Conservation (phyloP, 192 early-diverging fungal species). For the Geranomyces variabilis region DNA sequence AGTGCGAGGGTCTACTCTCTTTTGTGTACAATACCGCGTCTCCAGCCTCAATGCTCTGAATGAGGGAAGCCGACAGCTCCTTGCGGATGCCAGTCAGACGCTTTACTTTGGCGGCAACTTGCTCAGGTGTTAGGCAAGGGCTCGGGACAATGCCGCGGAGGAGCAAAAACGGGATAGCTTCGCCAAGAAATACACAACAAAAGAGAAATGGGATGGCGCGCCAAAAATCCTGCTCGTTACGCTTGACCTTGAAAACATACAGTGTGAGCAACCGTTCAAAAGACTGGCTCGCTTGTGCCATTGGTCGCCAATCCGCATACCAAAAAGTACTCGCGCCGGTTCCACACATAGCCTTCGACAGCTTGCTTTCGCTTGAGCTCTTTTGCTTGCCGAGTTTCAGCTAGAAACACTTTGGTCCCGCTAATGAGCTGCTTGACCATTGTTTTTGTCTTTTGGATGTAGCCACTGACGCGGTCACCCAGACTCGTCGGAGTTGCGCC, state of each 20-base stretch:
- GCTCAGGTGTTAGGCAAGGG: conserved; percentile 27
- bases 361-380: conserved; percentile 23
- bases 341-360: conserved; percentile 29
- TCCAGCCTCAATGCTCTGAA: conserved; percentile 22
- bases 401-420: conserved; percentile 16
- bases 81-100: conserved; percentile 10
- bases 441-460: conserved; percentile 6
- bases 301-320: neutral
- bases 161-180: conserved; percentile 32
- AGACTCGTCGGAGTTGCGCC: neutral
- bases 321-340: conserved; percentile 29
- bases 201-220: conserved; percentile 28
- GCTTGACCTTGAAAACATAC: conserved; percentile 19
- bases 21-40: conserved; percentile 16
- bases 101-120: conserved; percentile 19
- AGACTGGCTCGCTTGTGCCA: neutral
- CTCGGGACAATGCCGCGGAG: conserved; percentile 33
- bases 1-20: too few relatives aligned
- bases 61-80: conserved; percentile 6
- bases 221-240: conserved; percentile 35
- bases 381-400: conserved; percentile 23
- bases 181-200: conserved; percentile 31
- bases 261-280: neutral
- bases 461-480: neutral
- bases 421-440: conserved; percentile 29